These are phyloP conservation scores for Themeda triandra DNA, from an alignment of 176 grass and related monocot species.

Conservation along the genomic window DNA sequence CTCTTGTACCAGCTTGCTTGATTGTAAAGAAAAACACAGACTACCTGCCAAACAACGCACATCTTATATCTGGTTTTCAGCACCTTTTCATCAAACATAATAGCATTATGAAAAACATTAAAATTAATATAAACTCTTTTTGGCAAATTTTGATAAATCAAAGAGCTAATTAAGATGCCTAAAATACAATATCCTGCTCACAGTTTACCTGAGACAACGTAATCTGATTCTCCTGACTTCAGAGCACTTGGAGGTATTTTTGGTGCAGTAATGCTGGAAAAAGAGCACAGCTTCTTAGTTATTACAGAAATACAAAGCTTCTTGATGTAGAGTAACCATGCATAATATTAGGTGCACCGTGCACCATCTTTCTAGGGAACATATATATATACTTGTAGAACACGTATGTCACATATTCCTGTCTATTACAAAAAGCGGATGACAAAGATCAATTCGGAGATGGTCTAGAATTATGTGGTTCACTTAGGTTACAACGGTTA, in stretches of 20 bases:
- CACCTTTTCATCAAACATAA: constrained; percentile 1
- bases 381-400: not conserved
- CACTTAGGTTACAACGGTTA: not conserved
- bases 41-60: not conserved
- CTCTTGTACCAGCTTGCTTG: not conserved
- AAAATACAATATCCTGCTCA: not conserved
- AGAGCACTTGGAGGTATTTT: constrained; percentile 77
- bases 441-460: not conserved
- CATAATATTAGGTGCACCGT: not conserved
- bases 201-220: constrained; percentile 66
- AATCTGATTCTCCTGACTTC: constrained; percentile 80
- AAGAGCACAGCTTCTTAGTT: not conserved
- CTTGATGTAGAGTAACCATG: not conserved
- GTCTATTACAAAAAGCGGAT: not conserved
- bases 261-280: constrained; percentile 81
- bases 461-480: not conserved
- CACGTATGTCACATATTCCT: not conserved
- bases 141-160: not conserved
- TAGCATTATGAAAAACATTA: not conserved
- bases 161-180: constrained; percentile 9
- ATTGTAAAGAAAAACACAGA: not conserved
- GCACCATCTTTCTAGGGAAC: not conserved
- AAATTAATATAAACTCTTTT: not conserved
- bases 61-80: constrained; percentile 11
- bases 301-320: constrained; percentile 15